Conservation (phyloP, 2,329 filamentous ascomycete genomes). For the Cryphonectria naterciae region DNA sequence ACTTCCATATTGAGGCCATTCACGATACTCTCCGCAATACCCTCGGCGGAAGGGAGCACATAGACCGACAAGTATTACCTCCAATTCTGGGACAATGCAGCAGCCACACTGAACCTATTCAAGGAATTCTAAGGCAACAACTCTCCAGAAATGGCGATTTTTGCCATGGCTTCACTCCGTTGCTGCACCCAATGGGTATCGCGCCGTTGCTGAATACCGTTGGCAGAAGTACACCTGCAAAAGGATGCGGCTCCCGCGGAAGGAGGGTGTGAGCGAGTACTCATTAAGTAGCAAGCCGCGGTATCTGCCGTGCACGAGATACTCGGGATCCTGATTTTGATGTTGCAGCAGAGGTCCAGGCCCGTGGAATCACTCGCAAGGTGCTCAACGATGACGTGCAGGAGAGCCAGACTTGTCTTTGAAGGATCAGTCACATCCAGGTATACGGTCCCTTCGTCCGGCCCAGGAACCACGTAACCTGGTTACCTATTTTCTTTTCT, state of each 20-base stretch:
- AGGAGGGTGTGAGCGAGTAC: not conserved
- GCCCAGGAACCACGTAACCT: not conserved
- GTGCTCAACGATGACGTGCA: not conserved
- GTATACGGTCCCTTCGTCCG: not conserved
- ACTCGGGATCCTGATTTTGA: conserved; percentile 13
- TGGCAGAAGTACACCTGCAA: conserved; percentile 13
- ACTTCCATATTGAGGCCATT: conserved; percentile 15
- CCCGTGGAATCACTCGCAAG: not conserved
- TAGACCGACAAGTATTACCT: no score
- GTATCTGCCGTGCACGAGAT: conserved; percentile 6
- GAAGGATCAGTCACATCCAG: not conserved
- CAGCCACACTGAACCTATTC: conserved; percentile 13
- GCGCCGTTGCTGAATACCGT: conserved; percentile 7
- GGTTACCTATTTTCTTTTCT: not conserved
- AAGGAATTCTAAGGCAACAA: conserved; percentile 10
- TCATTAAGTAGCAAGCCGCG: not conserved
- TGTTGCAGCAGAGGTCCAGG: conserved; percentile 19
- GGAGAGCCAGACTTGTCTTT: not conserved
- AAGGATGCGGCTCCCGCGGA: conserved; percentile 3
- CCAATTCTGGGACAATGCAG: not conserved
- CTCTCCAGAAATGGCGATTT: conserved; percentile 8
- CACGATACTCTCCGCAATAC: not conserved
- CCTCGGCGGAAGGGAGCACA: not conserved
- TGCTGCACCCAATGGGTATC: conserved; percentile 11
- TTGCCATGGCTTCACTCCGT: not conserved